Percentiles rank a stretch among this genome's conserved stretches.
phyloP scores from a whole-genome alignment of 2,329 filamentous ascomycete genomes.

The Botrytis medusae region DNA sequence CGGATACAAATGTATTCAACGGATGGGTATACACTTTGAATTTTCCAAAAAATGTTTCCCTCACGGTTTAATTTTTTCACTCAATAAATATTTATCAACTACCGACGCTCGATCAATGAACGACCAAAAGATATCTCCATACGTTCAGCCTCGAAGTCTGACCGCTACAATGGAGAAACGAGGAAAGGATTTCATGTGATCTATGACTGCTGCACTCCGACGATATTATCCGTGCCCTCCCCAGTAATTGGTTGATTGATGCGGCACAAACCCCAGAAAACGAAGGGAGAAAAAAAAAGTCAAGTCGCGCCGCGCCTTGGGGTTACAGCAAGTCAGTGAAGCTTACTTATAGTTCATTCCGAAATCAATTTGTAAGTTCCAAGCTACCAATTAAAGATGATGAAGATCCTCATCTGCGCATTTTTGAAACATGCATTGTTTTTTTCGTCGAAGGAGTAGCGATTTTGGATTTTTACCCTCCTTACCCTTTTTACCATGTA shows the following conservation, averaged over 20 bases:
- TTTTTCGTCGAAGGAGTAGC: not conserved
- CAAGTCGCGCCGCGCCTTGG: not conserved
- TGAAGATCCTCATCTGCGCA: conserved; percentile 8
- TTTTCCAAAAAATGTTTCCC: not conserved
- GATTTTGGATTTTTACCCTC: not conserved
- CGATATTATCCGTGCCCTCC: not conserved
- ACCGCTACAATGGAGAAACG: not conserved
- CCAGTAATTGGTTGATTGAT: not conserved
- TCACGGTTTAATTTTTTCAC: not conserved
- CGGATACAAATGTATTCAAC: not conserved
- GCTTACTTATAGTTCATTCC: not conserved
- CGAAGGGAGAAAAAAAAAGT: not conserved
- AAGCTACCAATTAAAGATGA: not conserved
- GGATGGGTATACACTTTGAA: not conserved
- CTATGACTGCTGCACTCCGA: not conserved
- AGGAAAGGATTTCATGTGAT: not conserved
- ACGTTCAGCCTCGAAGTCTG: not conserved
- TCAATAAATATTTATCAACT: not conserved
- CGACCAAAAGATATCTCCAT: not conserved
- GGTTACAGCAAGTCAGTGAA: not conserved
- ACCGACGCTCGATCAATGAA: not conserved
- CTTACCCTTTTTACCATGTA: too few species aligned
- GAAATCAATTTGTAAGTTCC: not conserved
- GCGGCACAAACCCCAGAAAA: not conserved
- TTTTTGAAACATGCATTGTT: not conserved